Evolutionary conservation across 2,329 filamentous ascomycete genomes (phyloP), one percentile per base, ranked within the genome.

Genomic region (Bipolaris zeicola): DNA sequence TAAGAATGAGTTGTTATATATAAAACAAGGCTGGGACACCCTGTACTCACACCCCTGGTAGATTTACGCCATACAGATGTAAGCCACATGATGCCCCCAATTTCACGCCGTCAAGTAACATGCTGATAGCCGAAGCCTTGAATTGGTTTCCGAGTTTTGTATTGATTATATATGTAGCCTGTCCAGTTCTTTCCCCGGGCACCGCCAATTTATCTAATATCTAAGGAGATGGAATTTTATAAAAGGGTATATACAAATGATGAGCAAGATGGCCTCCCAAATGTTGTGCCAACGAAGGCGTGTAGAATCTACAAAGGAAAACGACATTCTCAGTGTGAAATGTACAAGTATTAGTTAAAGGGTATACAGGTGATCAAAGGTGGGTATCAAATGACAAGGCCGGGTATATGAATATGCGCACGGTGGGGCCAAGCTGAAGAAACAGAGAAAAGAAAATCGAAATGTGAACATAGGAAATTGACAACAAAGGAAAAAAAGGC

Each of bases 391-490:
- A 26, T 44, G 50, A 46, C 50, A 24, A 60, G 49, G 52, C 60
- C 52, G 58, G 61, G 61, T 63, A 63, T 63, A 61, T 61, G 58
- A 52, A 49, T 60, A 63, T 61, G 54, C 48, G 48, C 48, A 50
- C 59, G 24, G 57, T 45, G 42, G 48, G 49, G 56, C 56, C 56
- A 52, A 55, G 56, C 39, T 50, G 22, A 43, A 43, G 28, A 34
- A 50, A 50, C 8, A 11, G 28, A 46, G 36, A 31, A 47, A 46
- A 33, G 42, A 48, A 36, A 51, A 33, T 16, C 20, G 55, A 57
- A 53, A 37, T 48, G 26, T 46, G 43, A 33, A 49, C 51, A 47
- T 47, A 53, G 28, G 52, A 47, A 55, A 48, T 34, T 22, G 28
- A 36, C 11, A 48, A 48, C 13, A 43, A 51, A 51, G 37, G 34